A percentile compares a stretch with the other conserved stretches of the same genome.
Conservation (phyloP, 306 rosid genomes). For the Rosa multiflora region DNA sequence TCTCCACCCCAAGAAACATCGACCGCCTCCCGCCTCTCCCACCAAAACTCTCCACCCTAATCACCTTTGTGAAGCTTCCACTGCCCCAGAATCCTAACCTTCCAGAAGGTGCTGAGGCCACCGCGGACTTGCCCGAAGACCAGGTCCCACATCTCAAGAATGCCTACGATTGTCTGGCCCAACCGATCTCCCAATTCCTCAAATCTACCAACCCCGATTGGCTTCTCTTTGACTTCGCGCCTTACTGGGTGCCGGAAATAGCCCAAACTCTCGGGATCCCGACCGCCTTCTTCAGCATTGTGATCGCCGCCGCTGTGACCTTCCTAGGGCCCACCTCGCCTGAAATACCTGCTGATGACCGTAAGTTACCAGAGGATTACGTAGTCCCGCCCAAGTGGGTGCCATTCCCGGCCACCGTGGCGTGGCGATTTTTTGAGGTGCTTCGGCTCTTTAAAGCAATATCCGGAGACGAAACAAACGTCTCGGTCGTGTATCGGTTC, state of each 20-base stretch:
- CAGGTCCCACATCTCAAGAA: conserved; percentile 37
- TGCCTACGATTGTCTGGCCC: conserved; percentile 37
- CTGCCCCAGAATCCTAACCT: conserved; percentile 30
- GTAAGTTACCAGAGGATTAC: conserved; percentile 26
- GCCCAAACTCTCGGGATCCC: conserved; percentile 30
- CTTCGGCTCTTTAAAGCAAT: not conserved
- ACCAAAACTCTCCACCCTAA: conserved; percentile 14
- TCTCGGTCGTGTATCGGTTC: conserved; percentile 2
- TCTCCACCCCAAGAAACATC: conserved; percentile 60
- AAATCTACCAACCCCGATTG: conserved; percentile 37
- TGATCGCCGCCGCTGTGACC: not conserved
- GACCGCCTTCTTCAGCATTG: conserved; percentile 29
- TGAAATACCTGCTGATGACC: not conserved
- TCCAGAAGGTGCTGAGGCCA: conserved; percentile 49
- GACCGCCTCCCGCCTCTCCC: conserved; percentile 50
- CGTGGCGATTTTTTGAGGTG: conserved; percentile 29
- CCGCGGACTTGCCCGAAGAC: conserved; percentile 35
- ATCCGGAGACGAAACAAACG: not conserved
- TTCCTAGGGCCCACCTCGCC: not conserved
- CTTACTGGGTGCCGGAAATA: conserved; percentile 28
- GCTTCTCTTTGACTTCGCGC: conserved; percentile 37
- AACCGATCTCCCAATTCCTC: conserved; percentile 29
- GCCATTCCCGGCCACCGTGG: conserved; percentile 28
- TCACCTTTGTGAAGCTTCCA: conserved; percentile 38
- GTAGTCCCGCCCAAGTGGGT: conserved; percentile 34